These are phyloP conservation scores for Xylaria longipes DNA, from an alignment of 495 filamentous ascomycete genomes.

Conservation along the genomic window DNA sequence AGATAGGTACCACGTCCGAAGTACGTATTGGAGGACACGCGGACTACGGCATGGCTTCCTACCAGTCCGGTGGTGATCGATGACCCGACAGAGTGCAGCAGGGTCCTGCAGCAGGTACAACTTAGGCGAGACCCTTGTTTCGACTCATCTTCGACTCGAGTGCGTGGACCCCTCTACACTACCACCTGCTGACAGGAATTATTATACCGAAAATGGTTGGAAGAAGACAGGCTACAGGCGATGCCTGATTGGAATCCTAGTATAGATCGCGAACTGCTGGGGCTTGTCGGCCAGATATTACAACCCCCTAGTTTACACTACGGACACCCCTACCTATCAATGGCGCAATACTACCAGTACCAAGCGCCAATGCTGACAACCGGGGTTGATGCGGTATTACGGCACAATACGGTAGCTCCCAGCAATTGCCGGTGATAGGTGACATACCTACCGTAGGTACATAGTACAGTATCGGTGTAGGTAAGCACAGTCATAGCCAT, in stretches of 20 bases:
- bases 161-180: neutral
- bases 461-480: neutral
- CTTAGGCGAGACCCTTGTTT: neutral
- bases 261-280: neutral
- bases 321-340: neutral
- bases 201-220: neutral
- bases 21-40: neutral
- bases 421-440: neutral
- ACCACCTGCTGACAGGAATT: neutral
- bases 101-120: neutral
- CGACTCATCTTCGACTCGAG: neutral
- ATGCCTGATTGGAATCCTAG: neutral
- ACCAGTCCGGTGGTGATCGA: neutral
- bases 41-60: neutral
- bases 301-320: neutral
- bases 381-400: neutral
- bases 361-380: neutral
- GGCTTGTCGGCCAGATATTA: neutral
- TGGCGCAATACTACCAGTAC: neutral
- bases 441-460: neutral
- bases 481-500: neutral
- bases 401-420: conserved; percentile 7
- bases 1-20: neutral
- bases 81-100: neutral
- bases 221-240: neutral